Percentiles rank a stretch among this genome's conserved stretches.
Evolutionary conservation across 1,284 basidiomycete species (phyloP).

Genomic region (Moniliella sp.): DNA sequence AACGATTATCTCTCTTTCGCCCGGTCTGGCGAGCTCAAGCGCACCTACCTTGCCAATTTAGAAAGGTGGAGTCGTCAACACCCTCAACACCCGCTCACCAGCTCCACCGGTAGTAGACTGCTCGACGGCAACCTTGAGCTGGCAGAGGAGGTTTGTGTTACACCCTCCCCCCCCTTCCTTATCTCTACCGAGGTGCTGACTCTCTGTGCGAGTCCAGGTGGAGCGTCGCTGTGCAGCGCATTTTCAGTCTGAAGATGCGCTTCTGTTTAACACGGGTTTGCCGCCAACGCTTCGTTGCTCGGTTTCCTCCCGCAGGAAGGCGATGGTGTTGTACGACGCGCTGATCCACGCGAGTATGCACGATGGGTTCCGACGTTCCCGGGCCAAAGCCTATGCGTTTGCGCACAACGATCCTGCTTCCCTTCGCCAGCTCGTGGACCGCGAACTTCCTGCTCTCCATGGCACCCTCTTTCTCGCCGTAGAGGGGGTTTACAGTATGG

Average conservation of each 20-base stretch:
- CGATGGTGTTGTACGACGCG: conserved; percentile 66
- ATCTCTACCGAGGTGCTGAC: too few relatives aligned
- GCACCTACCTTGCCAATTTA: conserved; percentile 5
- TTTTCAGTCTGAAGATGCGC: conserved; percentile 38
- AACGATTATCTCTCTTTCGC: conserved; percentile 86
- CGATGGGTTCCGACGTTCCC: conserved; percentile 58
- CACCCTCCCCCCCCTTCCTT: too few relatives aligned
- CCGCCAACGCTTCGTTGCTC: conserved; percentile 78
- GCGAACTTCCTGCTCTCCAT: neutral
- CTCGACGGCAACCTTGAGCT: conserved; percentile 49
- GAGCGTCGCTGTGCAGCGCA: conserved; percentile 14
- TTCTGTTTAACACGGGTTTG: conserved; percentile 83
- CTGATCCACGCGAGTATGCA: conserved; percentile 78
- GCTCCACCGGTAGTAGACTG: conserved; percentile 69
- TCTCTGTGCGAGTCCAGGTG: too few relatives aligned
- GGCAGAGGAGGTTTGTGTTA: conserved; percentile 9
- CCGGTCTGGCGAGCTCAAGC: conserved; percentile 40
- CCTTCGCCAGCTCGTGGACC: conserved; percentile 1
- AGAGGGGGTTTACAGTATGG: conserved; percentile 83
- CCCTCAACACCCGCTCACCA: conserved; percentile 37
- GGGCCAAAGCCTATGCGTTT: conserved; percentile 42
- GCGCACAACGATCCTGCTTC: conserved; percentile 43
- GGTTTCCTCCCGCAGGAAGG: conserved; percentile 54
- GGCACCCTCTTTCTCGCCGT: conserved; percentile 43
- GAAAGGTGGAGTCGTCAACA: neutral